Evolutionary conservation across 1,284 basidiomycete species (phyloP).

Genomic region (Exsudoporus floridanus): DNA sequence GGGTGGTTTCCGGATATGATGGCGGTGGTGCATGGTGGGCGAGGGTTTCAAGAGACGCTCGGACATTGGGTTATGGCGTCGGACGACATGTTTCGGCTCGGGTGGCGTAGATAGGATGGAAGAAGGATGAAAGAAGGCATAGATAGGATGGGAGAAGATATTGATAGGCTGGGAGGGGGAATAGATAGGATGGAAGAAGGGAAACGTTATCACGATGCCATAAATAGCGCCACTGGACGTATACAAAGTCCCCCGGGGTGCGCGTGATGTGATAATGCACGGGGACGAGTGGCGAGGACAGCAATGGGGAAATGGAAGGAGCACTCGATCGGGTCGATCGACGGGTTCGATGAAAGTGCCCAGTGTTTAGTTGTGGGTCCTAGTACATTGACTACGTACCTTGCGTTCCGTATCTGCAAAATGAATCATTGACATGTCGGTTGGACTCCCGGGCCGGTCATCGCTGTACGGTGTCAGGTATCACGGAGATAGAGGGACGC

Average conservation of each 20-base stretch:
- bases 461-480: no score
- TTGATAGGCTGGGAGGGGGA: not conserved
- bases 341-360: not conserved
- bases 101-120: constrained; percentile 5
- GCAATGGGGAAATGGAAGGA: not conserved
- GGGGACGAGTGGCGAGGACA: not conserved
- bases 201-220: constrained; percentile 14
- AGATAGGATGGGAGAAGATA: not conserved
- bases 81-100: not conserved
- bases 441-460: no score
- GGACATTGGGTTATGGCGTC: not conserved
- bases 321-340: constrained; percentile 6
- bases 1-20: not conserved
- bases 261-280: constrained; percentile 12
- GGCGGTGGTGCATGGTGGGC: not conserved
- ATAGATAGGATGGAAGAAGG: constrained; percentile 16
- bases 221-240: constrained; percentile 11
- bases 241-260: not conserved
- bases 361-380: no score
- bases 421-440: not conserved
- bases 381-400: constrained; percentile 6
- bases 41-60: constrained; percentile 2
- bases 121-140: constrained; percentile 1
- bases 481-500: not conserved
- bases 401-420: not conserved